Evolutionary conservation across 2,329 filamentous ascomycete species (phyloP).

Genomic region (Onygenales sp.): DNA sequence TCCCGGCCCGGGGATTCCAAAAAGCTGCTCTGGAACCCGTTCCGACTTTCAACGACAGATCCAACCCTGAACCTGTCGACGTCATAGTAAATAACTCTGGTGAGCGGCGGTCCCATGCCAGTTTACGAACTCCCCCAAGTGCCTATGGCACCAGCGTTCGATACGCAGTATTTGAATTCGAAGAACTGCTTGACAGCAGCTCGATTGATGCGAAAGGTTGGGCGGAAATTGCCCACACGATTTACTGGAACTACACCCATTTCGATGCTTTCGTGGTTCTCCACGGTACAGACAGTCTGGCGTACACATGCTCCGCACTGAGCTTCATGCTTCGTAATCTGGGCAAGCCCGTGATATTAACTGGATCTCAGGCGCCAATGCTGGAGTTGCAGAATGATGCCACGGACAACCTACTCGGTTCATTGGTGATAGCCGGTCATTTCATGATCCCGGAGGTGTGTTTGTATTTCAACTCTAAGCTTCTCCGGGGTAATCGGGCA

Average conservation of each 20-base stretch:
- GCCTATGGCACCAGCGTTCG: constrained; percentile 72
- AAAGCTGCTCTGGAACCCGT: constrained; percentile 72
- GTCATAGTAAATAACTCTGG: constrained; percentile 44
- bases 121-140: constrained; percentile 69
- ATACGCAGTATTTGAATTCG: constrained; percentile 77
- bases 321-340: constrained; percentile 90
- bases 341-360: constrained; percentile 84
- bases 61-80: constrained; percentile 46
- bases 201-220: constrained; percentile 81
- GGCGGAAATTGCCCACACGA: constrained; percentile 71
- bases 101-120: constrained; percentile 48
- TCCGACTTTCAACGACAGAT: constrained; percentile 76
- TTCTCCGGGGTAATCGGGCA: constrained; percentile 79
- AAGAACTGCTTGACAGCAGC: constrained; percentile 75
- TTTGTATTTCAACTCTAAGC: constrained; percentile 84
- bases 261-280: constrained; percentile 89
- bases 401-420: constrained; percentile 79
- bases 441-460: constrained; percentile 91
- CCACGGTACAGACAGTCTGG: constrained; percentile 82
- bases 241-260: constrained; percentile 74
- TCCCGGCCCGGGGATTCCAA: constrained; percentile 72
- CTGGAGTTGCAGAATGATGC: constrained; percentile 85
- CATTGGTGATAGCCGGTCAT: constrained; percentile 80
- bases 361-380: constrained; percentile 75
- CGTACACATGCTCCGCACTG: constrained; percentile 80